Evolutionary conservation across 2,329 filamentous ascomycete genomes (phyloP).

Genomic region (Ceratocystis huliohia): DNA sequence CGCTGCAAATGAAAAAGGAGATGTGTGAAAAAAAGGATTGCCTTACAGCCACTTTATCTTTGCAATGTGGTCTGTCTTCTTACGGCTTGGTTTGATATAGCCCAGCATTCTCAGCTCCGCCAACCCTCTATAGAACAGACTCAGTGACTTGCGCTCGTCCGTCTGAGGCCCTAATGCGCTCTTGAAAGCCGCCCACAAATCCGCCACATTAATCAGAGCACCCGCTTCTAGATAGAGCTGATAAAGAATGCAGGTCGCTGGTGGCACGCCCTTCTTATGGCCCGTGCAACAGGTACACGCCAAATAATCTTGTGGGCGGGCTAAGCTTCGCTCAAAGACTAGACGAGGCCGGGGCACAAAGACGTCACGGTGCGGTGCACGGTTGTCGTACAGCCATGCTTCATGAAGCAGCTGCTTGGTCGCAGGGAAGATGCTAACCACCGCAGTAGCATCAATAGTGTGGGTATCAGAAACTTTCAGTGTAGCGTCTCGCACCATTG

Average conservation of each 20-base stretch:
- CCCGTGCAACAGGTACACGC: constrained; percentile 53
- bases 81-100: constrained; percentile 77
- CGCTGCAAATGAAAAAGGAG: not conserved
- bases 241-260: constrained; percentile 61
- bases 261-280: constrained; percentile 34
- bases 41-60: constrained; percentile 68
- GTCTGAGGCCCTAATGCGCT: constrained; percentile 42
- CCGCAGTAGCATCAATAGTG: constrained; percentile 26
- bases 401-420: constrained; percentile 51
- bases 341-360: constrained; percentile 62
- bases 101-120: constrained; percentile 78
- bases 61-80: constrained; percentile 82
- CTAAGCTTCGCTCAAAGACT: constrained; percentile 58
- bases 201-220: constrained; percentile 62
- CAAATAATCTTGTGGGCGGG: constrained; percentile 64
- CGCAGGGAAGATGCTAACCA: constrained; percentile 26
- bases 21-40: not conserved
- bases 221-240: constrained; percentile 69
- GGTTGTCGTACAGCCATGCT: constrained; percentile 62
- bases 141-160: constrained; percentile 45
- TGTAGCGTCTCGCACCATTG: constrained; percentile 33
- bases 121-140: constrained; percentile 71
- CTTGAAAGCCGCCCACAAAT: constrained; percentile 67
- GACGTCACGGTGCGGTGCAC: constrained; percentile 56
- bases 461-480: constrained; percentile 16